Evolutionary conservation across 129 eudicot species (phyloP).

Genomic region (Helianthus tuberosus): DNA sequence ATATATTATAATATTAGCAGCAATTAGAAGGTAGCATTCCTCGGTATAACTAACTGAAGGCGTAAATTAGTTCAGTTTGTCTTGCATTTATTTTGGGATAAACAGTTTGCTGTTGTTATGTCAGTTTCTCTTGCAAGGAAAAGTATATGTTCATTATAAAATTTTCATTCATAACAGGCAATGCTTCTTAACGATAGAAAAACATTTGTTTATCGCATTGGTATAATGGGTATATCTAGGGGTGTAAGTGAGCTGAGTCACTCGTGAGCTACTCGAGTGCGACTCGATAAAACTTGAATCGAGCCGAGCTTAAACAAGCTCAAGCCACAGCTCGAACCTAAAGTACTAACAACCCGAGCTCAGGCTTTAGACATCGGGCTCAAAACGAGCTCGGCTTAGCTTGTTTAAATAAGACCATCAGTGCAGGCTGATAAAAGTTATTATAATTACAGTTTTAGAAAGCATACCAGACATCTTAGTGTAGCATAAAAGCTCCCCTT

Average conservation of each 20-base stretch:
- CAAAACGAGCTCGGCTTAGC: too few species aligned
- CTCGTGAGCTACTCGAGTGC: neutral
- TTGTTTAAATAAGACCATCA: neutral
- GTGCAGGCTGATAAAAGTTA: neutral
- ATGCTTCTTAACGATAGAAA: neutral
- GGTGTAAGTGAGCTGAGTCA: neutral
- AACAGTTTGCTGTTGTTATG: neutral
- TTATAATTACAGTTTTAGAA: neutral
- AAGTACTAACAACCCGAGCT: too few species aligned
- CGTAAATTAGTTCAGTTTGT: neutral
- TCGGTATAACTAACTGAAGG: neutral
- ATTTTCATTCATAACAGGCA: neutral
- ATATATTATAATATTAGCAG: neutral
- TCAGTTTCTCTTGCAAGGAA: neutral
- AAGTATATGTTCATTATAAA: neutral
- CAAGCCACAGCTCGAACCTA: neutral
- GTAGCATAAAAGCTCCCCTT: conserved; percentile 73
- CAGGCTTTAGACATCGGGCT: too few species aligned
- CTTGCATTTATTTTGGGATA: neutral
- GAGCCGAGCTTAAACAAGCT: neutral
- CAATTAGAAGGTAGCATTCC: neutral
- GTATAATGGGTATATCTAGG: neutral
- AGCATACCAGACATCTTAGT: conserved; percentile 76
- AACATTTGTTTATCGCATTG: neutral
- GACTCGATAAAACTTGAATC: neutral